Evolutionary conservation across 169 alveolate genomes (phyloP).

Genomic region (Plasmodium fragile): DNA sequence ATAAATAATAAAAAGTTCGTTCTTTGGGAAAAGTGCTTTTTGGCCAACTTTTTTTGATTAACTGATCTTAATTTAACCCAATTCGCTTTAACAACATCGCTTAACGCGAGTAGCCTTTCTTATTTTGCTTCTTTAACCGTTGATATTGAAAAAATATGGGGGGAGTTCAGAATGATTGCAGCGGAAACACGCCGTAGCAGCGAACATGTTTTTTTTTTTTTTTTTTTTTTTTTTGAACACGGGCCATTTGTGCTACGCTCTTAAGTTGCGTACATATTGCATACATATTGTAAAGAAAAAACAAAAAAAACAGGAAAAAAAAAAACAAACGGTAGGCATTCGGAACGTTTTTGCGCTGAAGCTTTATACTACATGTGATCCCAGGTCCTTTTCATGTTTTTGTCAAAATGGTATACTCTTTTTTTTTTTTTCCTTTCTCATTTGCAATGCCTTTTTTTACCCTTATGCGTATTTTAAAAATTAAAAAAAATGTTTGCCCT

Average conservation of each 20-base stretch:
- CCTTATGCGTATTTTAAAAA: background rate
- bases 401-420: background rate
- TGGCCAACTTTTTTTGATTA: background rate
- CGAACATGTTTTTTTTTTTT: background rate
- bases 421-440: background rate
- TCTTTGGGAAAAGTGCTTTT: background rate
- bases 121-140: background rate
- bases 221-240: background rate
- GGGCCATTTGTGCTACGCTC: background rate
- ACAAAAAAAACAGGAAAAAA: too few species aligned
- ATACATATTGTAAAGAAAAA: background rate
- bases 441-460: slow-evolving; percentile 2
- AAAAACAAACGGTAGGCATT: background rate
- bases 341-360: background rate
- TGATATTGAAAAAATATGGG: background rate
- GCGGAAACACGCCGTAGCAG: background rate
- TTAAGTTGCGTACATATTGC: background rate
- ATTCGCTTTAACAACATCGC: background rate
- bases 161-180: background rate
- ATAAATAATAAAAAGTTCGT: background rate
- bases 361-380: background rate
- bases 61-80: background rate
- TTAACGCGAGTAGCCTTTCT: background rate
- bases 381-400: background rate
- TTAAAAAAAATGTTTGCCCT: background rate